These are phyloP conservation scores for Arabidopsis lyrata DNA, from an alignment of 441 rosid genomes.

Conservation along the genomic window DNA sequence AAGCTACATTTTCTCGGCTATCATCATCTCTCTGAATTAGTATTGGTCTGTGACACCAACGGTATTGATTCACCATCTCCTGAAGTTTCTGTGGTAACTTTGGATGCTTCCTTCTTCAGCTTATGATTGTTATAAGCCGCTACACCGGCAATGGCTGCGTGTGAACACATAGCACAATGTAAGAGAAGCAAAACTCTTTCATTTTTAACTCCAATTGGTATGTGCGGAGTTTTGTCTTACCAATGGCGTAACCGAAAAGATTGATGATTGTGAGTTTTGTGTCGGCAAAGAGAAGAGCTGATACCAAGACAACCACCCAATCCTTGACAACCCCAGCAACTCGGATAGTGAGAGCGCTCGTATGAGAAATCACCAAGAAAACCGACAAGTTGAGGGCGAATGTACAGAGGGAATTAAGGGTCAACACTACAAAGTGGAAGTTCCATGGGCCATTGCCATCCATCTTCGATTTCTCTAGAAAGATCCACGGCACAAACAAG, in stretches of 20 bases:
- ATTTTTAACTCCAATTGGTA: too few species aligned
- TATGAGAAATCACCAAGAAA: conserved; percentile 91
- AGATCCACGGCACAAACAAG: conserved; percentile 92
- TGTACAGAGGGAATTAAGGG: conserved; percentile 88
- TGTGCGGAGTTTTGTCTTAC: conserved; percentile 34
- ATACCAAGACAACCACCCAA: conserved; percentile 82
- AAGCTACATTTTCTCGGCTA: conserved; percentile 4
- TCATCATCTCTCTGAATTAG: conserved; percentile 41
- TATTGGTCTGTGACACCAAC: conserved; percentile 40
- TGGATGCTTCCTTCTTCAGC: conserved; percentile 70
- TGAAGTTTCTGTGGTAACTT: conserved; percentile 35
- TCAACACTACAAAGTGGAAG: conserved; percentile 68
- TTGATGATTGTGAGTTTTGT: conserved; percentile 75
- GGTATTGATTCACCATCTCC: conserved; percentile 45
- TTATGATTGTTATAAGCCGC: conserved; percentile 82
- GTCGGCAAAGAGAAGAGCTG: conserved; percentile 79
- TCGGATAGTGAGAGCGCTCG: conserved; percentile 93
- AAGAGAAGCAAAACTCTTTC: neutral
- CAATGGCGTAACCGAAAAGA: conserved; percentile 78
- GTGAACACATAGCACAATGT: conserved; percentile 8
- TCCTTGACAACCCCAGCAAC: conserved; percentile 94
- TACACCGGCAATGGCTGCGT: conserved; percentile 78
- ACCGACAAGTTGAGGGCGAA: conserved; percentile 99
- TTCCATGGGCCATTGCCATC: conserved; percentile 76
- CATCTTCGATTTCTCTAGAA: conserved; percentile 90